Evolutionary conservation across 768 basidiomycete species (phyloP), one percentile per base, ranked within the genome.

Genomic region (Infundibulicybe gibba): DNA sequence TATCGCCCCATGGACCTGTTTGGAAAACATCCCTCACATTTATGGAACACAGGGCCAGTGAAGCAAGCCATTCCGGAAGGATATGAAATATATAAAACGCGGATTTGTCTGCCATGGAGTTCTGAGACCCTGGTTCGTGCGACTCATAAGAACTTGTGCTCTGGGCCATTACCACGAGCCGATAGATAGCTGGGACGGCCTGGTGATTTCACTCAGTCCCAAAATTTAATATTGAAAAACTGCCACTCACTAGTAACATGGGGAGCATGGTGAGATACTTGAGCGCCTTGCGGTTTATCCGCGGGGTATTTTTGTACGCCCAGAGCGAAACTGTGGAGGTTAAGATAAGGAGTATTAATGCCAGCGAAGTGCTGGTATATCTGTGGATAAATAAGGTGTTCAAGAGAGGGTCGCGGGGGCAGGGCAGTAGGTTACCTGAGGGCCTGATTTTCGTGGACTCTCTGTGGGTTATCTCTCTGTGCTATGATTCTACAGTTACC

Each of bases 71-170:
- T 42, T 68, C 69, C 1, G 65, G 67, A 8, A 70, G 45, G 32
- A 70, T 52, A 41, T 67, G 62, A 21, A 69, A 48, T 16, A 63
- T 34, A 44, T 70, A 70, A 47, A 70, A 69, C 8, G 48, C 44
- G 3, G 52, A 54, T 49, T 69, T 69, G 37, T 59, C 61, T 0
- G 32, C 32, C 12, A 41, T 14, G 10, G 58, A 53, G 49, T 67
- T 68, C 19, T 52, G 60, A 2, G 66, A 61, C 31, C 49, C 52
- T 17, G 58, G 57, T 10, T 52, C 60, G 5, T 25, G 49, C 10
- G 60, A 61, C 11, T 49, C 48, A 21, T 62, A 45, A 14, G 61
- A 50, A 6, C 55, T 53, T 4, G 67, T 68, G 12, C 45, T 54
- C 32, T 55, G 39, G 38, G 50, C 47, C 67, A 69, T 65, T 34